Base-by-base conservation (phyloP, 805 yeast species). In the Cyberlindnera bimundalis region DNA sequence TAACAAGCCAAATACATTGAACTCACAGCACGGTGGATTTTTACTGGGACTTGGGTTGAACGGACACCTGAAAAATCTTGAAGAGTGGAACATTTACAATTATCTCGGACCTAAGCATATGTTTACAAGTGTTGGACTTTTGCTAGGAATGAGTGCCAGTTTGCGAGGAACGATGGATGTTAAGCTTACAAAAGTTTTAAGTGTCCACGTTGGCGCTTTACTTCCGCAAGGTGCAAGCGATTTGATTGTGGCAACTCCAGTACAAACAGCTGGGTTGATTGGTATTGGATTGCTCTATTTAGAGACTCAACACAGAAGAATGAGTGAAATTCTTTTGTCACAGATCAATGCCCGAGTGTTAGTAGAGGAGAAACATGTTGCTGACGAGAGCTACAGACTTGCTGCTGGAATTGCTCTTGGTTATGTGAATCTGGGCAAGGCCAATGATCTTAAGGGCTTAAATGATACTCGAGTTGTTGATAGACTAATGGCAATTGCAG, bases 71-170 rank as follows among this genome's bases (percentile, higher is more conserved):
- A 79, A 75, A 42, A 71, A 73, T 30, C 64, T 93, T 19, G 98
- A 91, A 55, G 96, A 93, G 60, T 93, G 98, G 97, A 96, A 90
- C 58, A 84, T 91, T 23, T 93, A 88, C 60, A 90, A 91, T 56
- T 89, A 88, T 51, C 65, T 93, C 39, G 95, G 96, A 0, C 95
- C 96, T 1, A 90, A 93, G 50, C 88, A 86, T 53, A 76, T 83
- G 4, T 74, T 74, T 29, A 86, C 96, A 0, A 86, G 96, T 59
- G 81, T 89, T 26, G 98, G 97, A 0, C 67, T 93, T 33, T 65
- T 93, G 26, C 63, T 93, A 14, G 99, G 99, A 1, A 83, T 91
- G 87, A 79, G 96, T 15, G 96, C 96, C 0, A 86, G 96, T 61
- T 67, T 80, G 43, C 70, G 70, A 50, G 90, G 97, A 2, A 69